Base-by-base conservation (phyloP, 164 flowering plant genomes). In the Berberis vulgaris region DNA sequence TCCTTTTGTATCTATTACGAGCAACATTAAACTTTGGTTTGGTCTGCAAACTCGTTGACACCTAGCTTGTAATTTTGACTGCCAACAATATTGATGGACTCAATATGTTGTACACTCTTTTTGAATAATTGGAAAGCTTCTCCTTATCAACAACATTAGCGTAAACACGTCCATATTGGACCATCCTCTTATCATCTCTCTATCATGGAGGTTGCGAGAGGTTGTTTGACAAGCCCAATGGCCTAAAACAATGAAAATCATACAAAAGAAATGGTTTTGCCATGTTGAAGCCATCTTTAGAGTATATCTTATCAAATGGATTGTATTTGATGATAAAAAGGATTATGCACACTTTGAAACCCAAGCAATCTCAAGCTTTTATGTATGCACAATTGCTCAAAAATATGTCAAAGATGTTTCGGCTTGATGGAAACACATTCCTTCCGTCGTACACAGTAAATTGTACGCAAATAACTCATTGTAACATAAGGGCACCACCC, bases 21-120 rank as follows among this genome's bases (percentile, higher is more conserved):
- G 45, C 5, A 7, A 6, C 41, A 9, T 7, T 41, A 39, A 57
- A 57, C 42, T 57, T 43, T 59, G 0, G 61, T 59, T 59, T 42
- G 61, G 47, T 59, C 61, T 42, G 61, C 61, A 59, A 59, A 59
- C 45, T 59, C 11, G n/a, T 59, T 59, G n/a, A 43, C 46, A 43
- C 61, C 43, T 59, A 59, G 46, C 39, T 59, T 59, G 61, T 59
- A 59, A 7, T 45, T 5, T 42, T 26, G 61, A 8, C 12, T n/a
- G 7, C 46, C 46, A 5, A 43, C 49, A 10, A n/a, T 41, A 38
- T 59, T 59, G 11, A 11, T 8, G 11, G 61, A 43, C 5, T 59
- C 47, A 11, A 59, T 43, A 11, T n/a, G 40, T 41, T 59, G 2
- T 11, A 59, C 61, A 43, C 43, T 59, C n/a, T 43, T 41, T 41